Evolutionary conservation across 1,284 basidiomycete species (phyloP), one percentile per base, ranked within the genome.

Genomic region (Amylostereum areolatum): DNA sequence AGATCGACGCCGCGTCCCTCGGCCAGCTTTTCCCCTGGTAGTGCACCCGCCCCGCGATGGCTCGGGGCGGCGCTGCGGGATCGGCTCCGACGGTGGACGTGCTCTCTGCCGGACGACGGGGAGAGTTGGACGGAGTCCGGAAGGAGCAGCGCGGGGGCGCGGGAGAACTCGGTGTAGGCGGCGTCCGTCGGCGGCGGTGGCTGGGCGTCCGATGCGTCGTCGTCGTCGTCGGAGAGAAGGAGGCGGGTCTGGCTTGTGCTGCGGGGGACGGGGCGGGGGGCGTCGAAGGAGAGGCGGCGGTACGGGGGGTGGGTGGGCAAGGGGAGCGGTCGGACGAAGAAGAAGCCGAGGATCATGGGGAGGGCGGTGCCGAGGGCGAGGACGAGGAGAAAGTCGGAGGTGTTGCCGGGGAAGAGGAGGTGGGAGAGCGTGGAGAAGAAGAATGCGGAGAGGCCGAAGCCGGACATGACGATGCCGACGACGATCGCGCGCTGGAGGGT

Each of bases 371-470:
- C 89, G 2, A 85, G 59, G 0, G 83, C 76, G 8, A 92, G 77
- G n/a, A 87, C 62, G 0, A 83, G 68, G 3, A 92, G 67, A 49
- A 92, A 82, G 4, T 78, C 77, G 3, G 79, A 81, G 0, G 85
- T 88, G 56, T 89, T 74, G 0, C 85, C 89, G 0, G 84, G 80
- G 55, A 81, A 92, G 29, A 84, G 57, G 0, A 72, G 55, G 49
- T 88, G 81, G 0, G 85, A 80, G 18, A 89, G 62, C 0, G 78
- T 74, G 25, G 84, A 84, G 66, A 92, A 92, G 51, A 85, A 70
- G 66, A 92, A 91, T 0, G 89, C 90, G 6, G 86, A 89, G 4
- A 92, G 73, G 0, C 90, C 90, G 52, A 90, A 91, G n/a, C 87
- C 90, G 0, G 87, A 87, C 12, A 90, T 68, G 24, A 92, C 88